These are phyloP conservation scores for Conringia planisiliqua DNA, from an alignment of 345 rosid genomes.

Conservation along the genomic window DNA sequence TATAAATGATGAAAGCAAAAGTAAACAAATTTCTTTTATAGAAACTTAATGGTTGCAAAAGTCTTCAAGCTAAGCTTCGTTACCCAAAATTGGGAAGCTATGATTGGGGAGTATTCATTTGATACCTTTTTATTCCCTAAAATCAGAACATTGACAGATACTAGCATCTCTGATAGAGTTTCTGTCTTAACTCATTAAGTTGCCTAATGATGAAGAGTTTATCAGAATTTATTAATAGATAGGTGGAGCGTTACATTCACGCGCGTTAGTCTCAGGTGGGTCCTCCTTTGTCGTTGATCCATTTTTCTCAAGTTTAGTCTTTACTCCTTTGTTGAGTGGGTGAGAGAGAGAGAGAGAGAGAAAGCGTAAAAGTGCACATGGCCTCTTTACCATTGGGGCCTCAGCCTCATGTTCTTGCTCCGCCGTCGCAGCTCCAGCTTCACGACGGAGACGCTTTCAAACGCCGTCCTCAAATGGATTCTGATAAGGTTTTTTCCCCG, in stretches of 20 bases:
- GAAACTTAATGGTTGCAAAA: neutral
- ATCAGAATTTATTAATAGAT: neutral
- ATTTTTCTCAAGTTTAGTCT: neutral
- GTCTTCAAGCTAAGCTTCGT: neutral
- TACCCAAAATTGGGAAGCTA: neutral
- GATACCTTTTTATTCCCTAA: neutral
- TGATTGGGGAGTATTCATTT: neutral
- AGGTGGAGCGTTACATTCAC: conserved; percentile 11
- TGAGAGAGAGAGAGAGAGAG: conserved; percentile 12
- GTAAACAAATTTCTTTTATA: neutral
- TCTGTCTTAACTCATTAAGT: neutral
- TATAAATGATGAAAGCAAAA: conserved; percentile 1
- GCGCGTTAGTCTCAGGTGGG: conserved; percentile 1
- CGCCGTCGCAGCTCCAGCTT: conserved; percentile 4
- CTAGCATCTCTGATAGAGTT: no score
- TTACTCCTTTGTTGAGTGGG: conserved; percentile 9
- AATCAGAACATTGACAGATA: neutral
- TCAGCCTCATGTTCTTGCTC: conserved; percentile 38
- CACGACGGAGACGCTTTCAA: conserved; percentile 34
- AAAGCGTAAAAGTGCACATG: conserved; percentile 38
- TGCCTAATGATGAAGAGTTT: neutral
- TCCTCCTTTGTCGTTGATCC: conserved; percentile 14
- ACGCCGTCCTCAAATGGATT: conserved; percentile 43
- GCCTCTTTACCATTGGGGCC: conserved; percentile 45
- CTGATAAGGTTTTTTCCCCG: conserved; percentile 41